Percentiles rank a stretch among this genome's conserved stretches.
phyloP scores from a whole-genome alignment of 2,329 filamentous ascomycete genomes.

The Fusarium xyrophilum region DNA sequence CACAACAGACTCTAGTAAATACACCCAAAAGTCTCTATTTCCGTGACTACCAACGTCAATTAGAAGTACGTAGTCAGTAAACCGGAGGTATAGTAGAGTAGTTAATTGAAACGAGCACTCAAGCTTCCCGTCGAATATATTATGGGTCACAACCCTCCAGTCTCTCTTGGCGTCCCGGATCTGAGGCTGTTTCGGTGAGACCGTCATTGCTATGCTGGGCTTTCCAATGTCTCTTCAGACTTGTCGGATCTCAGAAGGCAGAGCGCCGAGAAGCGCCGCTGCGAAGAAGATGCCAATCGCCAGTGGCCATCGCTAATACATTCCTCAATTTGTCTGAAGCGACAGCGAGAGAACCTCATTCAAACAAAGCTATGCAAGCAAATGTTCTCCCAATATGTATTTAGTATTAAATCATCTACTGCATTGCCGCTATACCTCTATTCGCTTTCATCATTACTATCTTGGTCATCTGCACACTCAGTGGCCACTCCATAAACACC shows the following conservation, averaged over 20 bases:
- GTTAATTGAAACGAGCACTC: not conserved
- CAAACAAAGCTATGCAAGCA: not conserved
- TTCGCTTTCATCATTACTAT: not conserved
- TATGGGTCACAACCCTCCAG: accelerated
- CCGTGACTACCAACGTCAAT: not conserved
- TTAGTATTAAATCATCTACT: not conserved
- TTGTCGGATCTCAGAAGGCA: accelerated
- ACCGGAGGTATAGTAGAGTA: not conserved
- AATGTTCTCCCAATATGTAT: accelerated
- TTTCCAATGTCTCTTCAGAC: not conserved
- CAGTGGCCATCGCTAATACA: not conserved
- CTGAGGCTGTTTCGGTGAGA: too few species aligned
- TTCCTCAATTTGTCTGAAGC: accelerated
- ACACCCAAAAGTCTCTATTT: not conserved
- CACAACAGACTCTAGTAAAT: not conserved
- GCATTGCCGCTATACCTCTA: not conserved
- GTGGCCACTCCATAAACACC: accelerated
- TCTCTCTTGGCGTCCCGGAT: too few species aligned
- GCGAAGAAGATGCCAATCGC: not conserved
- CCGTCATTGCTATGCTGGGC: not conserved
- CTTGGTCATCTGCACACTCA: not conserved
- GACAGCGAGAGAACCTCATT: accelerated
- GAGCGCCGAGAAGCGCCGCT: not conserved
- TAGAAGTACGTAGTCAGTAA: not conserved
- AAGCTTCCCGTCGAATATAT: not conserved